Evolutionary conservation across 208 protist species (phyloP), one percentile per base, ranked within the genome.

Genomic region (Spironucleus salmonicida): DNA sequence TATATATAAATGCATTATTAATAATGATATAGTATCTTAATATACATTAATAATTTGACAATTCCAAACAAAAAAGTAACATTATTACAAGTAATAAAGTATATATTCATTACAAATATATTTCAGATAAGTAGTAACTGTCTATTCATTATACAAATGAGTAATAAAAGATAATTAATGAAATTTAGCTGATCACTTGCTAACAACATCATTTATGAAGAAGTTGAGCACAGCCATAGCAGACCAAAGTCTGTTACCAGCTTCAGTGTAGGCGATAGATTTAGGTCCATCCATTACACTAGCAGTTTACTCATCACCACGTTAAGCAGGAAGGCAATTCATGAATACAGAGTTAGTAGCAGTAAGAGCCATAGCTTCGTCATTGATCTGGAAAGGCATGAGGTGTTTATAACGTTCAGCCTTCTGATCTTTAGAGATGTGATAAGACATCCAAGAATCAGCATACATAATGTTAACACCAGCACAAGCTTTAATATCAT

Each of bases 261-360:
- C 83, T 59, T 89, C 81, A 40, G 90, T 83, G 66, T 89, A 91
- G 32, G 91, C 80, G 76, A 92, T 58, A 30, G 78, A 86, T 45
- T 92, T 81, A 9, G 78, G 77, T 13, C 88, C 89, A 58, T 91
- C 89, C 39, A 91, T 87, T 13, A 92, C 88, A 57, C 89, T 87
- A 19, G 85, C 88, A n/a, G 89, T 90, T 66, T 87, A 76, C 62
- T 92, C 88, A 40, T 80, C 58, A 58, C 83, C 86, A 45, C 88
- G 81, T 9, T 75, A 58, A 7, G 88, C 88, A 30, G 88, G 88
- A 15, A 92, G 81, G 76, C 89, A 91, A 80, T 92, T 90, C 87
- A 91, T 90, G 85, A 91, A 92, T 61, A 91, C 86, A 27, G 59
- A 42, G 76, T 89, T 75, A 23, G 71, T 68, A 19, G 89, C 87